Evolutionary conservation across 495 filamentous ascomycete species (phyloP).

Genomic region (Cercophora samala): DNA sequence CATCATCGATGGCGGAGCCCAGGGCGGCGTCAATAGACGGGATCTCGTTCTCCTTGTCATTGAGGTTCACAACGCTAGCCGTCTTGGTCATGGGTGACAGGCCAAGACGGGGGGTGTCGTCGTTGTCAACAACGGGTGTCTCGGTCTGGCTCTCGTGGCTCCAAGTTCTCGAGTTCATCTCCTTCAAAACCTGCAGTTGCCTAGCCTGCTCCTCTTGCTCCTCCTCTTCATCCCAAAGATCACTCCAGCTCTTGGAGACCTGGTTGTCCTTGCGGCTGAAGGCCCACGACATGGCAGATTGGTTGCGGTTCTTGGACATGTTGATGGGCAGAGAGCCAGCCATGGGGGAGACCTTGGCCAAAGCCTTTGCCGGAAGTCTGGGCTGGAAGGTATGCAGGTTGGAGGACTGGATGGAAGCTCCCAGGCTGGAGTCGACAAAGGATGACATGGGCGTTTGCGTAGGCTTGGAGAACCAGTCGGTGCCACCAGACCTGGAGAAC

Average conservation of each 20-base stretch:
- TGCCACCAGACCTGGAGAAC: slow-evolving; percentile 74
- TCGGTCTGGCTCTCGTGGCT: slow-evolving; percentile 67
- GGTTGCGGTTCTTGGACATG: slow-evolving; percentile 57
- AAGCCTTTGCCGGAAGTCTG: slow-evolving; percentile 32
- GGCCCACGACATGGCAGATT: slow-evolving; percentile 67
- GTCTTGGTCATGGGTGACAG: slow-evolving; percentile 52
- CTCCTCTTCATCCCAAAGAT: slow-evolving; percentile 81
- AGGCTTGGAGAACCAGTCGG: slow-evolving; percentile 69
- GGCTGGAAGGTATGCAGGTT: slow-evolving; percentile 42
- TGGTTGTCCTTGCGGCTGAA: slow-evolving; percentile 66
- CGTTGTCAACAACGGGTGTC: slow-evolving; percentile 35
- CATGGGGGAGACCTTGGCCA: slow-evolving; percentile 44
- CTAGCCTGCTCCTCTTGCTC: slow-evolving; percentile 57
- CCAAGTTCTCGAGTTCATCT: slow-evolving; percentile 76
- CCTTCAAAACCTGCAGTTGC: slow-evolving; percentile 59
- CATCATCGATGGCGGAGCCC: slow-evolving; percentile 51
- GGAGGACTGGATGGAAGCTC: slow-evolving; percentile 63
- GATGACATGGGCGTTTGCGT: slow-evolving; percentile 70
- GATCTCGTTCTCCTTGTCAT: slow-evolving; percentile 39
- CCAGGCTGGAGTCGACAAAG: slow-evolving; percentile 70
- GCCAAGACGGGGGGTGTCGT: slow-evolving; percentile 49
- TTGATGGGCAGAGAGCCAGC: slow-evolving; percentile 76
- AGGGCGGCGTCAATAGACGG: slow-evolving; percentile 41
- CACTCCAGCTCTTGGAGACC: slow-evolving; percentile 95
- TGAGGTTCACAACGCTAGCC: slow-evolving; percentile 23